Base-by-base conservation (phyloP, 139 green algal species). In the Chlorella sp. region DNA sequence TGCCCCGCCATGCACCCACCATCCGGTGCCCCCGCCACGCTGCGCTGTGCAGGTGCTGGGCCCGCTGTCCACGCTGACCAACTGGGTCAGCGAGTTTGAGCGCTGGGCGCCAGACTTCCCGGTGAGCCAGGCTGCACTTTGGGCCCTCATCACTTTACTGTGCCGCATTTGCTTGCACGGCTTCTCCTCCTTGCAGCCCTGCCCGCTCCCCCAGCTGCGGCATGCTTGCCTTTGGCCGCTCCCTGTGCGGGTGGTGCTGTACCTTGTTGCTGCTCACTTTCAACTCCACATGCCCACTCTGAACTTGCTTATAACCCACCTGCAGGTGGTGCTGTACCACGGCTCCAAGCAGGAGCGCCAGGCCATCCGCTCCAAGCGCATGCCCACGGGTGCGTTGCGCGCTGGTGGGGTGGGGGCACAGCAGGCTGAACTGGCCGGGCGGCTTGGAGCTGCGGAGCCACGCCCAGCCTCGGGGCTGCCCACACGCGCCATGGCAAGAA, bases 1-100 rank as follows among this genome's bases (percentile, higher is more conserved):
- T n/a, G n/a, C n/a, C n/a, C n/a, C n/a, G n/a, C n/a, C n/a, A n/a
- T n/a, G n/a, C 64, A 41, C 28, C 32, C 32, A 22, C 32, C 22
- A 14, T 34, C 62, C 46, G 14, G 26, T 69, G 22, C 32, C 32
- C 3, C 32, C 64, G 0, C n/a, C 32, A 40, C 30, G 6, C 32
- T 40, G 51, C 24, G 51, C 9, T 60, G 51, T 60, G 32, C 65
- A 73, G 41, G 86, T 99, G 30, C 76, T 99, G 16, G 97, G 90
- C 19, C 97, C 97, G 13, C 92, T 99, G 48, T 98, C 94, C 43
- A 99, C 95, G 7, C 89, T 99, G 51, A 80, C 92, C 84, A 99
- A 99, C 92, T 99, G 97, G 97, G 87, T 97, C n/a, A 69, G 75
- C 4, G 97, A 99, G 92, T 94, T 99, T 82, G 34, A 95, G 90